A percentile compares a stretch with the other conserved stretches of the same genome.
Evolutionary conservation across 345 rosid species (phyloP).

Genomic region (Rhodomyrtus tomentosa): DNA sequence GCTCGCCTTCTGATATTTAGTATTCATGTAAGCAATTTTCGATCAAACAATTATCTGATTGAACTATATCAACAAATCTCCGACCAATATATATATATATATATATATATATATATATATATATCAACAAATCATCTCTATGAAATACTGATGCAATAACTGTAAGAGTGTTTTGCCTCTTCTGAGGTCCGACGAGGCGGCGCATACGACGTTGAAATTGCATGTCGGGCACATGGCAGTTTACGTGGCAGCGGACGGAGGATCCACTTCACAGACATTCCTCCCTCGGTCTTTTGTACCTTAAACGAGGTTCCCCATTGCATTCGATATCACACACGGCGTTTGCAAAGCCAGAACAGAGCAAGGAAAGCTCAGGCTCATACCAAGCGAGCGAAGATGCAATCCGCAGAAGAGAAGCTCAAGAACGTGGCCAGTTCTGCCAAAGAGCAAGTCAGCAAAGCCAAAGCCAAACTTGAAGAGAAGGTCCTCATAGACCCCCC

Average conservation of each 20-base stretch:
- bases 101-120: too few relatives aligned
- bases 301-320: neutral
- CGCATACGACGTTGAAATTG: neutral
- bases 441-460: constrained; percentile 41
- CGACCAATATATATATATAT: too few relatives aligned
- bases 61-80: too few relatives aligned
- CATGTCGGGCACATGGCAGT: constrained; percentile 6
- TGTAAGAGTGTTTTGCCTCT: neutral
- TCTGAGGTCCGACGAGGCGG: neutral
- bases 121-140: too few relatives aligned
- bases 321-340: neutral
- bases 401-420: constrained; percentile 43
- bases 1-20: too few relatives aligned
- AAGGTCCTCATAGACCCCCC: constrained; percentile 18
- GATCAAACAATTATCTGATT: too few relatives aligned
- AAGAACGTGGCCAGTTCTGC: constrained; percentile 57
- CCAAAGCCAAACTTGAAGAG: constrained; percentile 43
- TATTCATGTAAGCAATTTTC: too few relatives aligned
- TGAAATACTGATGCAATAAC: too few relatives aligned
- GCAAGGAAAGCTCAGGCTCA: neutral
- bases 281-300: neutral
- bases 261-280: neutral
- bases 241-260: neutral
- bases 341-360: neutral
- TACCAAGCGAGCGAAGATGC: constrained; percentile 21